phyloP scores from a whole-genome alignment of 805 yeast genomes.

The Peterozyma toletana region DNA sequence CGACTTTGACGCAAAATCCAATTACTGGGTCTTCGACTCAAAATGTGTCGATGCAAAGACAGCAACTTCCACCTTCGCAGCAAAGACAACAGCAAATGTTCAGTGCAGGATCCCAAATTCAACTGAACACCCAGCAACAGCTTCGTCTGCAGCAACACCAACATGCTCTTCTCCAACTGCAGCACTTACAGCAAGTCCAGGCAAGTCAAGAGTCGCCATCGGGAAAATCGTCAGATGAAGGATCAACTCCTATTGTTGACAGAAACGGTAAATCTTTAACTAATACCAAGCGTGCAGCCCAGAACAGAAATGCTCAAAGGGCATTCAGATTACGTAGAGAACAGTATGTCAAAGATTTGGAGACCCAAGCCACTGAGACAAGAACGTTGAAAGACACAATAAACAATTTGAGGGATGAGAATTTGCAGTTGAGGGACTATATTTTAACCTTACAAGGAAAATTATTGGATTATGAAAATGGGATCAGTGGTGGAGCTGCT shows the following conservation, averaged over 20 bases:
- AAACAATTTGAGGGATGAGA: conserved; percentile 63
- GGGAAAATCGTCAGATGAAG: conserved; percentile 1
- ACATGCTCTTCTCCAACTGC: conserved; percentile 1
- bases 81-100: no score
- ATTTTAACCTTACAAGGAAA: conserved; percentile 63
- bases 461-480: conserved; percentile 35
- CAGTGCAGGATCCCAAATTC: not conserved
- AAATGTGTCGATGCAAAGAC: not conserved
- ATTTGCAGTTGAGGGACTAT: conserved; percentile 65
- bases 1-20: not conserved
- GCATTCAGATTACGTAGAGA: conserved; percentile 87
- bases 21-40: not conserved
- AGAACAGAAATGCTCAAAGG: conserved; percentile 86
- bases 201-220: conserved; percentile 4
- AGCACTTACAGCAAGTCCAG: conserved; percentile 7
- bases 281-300: conserved; percentile 80
- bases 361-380: conserved; percentile 57
- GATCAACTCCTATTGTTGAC: conserved; percentile 10
- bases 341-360: conserved; percentile 72
- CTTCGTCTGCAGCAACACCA: conserved; percentile 11
- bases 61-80: no score
- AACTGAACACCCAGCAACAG: conserved; percentile 2
- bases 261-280: conserved; percentile 36
- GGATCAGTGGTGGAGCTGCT: not conserved
- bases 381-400: conserved; percentile 57